Conservation (phyloP, 768 basidiomycete species). For the Daedaleopsis nitida region DNA sequence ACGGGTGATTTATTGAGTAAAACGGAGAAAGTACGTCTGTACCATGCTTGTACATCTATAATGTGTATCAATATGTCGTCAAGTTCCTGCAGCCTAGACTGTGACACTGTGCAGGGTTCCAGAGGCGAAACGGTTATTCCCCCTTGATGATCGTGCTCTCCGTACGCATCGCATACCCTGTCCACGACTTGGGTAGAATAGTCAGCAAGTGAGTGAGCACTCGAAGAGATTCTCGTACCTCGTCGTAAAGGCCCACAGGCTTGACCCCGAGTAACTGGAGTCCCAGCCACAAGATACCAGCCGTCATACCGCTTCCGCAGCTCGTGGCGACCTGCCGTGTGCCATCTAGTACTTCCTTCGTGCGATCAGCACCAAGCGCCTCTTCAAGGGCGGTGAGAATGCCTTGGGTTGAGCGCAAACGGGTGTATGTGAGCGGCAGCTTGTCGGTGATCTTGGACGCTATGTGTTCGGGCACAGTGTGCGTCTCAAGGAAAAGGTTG, state of each 20-base stretch:
- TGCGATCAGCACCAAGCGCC: slow-evolving; percentile 60
- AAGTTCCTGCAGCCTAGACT: background rate
- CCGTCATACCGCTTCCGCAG: slow-evolving; percentile 99
- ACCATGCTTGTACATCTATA: background rate
- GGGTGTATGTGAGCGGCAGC: slow-evolving; percentile 53
- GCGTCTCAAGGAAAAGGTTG: slow-evolving; percentile 61
- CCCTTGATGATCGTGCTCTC: slow-evolving; percentile 72
- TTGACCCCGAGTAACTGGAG: slow-evolving; percentile 66
- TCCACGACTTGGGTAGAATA: slow-evolving; percentile 75
- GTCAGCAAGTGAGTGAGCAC: too few relatives aligned
- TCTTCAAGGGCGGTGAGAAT: slow-evolving; percentile 61
- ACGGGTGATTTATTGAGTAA: background rate
- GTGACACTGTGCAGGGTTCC: background rate
- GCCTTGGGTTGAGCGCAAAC: slow-evolving; percentile 18
- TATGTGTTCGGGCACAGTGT: slow-evolving; percentile 26
- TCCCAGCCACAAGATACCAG: slow-evolving; percentile 92
- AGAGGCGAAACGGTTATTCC: slow-evolving; percentile 3
- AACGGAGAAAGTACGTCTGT: background rate
- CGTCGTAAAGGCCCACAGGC: slow-evolving; percentile 83
- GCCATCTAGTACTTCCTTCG: slow-evolving; percentile 60
- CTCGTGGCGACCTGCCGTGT: slow-evolving; percentile 65
- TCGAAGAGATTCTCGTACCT: slow-evolving; percentile 53
- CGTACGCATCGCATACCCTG: slow-evolving; percentile 81
- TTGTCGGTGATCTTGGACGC: slow-evolving; percentile 21
- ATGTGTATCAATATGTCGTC: background rate